These are phyloP conservation scores for Candida chauliodis DNA, from an alignment of 805 yeast species.

Conservation along the genomic window DNA sequence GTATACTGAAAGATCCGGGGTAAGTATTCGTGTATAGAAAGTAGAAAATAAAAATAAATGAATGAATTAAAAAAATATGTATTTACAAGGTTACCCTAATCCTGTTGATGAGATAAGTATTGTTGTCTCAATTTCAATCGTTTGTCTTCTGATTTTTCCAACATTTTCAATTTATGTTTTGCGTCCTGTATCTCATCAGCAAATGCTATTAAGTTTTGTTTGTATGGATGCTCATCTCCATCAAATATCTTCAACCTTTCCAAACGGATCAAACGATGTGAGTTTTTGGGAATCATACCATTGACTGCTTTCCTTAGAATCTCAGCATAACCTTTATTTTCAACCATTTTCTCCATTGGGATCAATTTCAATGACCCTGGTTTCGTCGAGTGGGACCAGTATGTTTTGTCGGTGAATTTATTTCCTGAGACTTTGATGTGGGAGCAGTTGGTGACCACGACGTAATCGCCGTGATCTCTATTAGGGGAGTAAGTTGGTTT, in stretches of 20 bases:
- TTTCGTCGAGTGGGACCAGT: conserved; percentile 84
- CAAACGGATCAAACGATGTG: conserved; percentile 70
- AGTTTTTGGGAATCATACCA: conserved; percentile 94
- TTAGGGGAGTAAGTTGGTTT: conserved; percentile 77
- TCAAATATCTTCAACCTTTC: conserved; percentile 85
- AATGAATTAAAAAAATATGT: too few relatives aligned
- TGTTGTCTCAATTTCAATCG: conserved; percentile 33
- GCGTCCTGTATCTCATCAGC: conserved; percentile 70
- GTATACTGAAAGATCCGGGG: conserved; percentile 86
- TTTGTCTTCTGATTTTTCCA: conserved; percentile 31
- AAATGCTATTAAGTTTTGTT: conserved; percentile 76
- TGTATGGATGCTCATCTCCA: conserved; percentile 85
- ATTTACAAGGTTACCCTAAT: conserved; percentile 1
- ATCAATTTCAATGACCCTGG: conserved; percentile 87
- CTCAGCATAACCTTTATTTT: conserved; percentile 85
- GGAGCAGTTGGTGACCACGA: conserved; percentile 91
- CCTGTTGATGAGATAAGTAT: conserved; percentile 21
- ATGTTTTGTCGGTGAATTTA: conserved; percentile 73
- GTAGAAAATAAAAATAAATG: too few relatives aligned
- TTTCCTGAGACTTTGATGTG: conserved; percentile 80
- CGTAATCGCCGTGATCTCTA: conserved; percentile 92
- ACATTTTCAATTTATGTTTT: conserved; percentile 36
- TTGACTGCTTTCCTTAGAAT: conserved; percentile 82
- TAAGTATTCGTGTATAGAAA: conserved; percentile 36
- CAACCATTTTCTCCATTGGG: conserved; percentile 74